Percentiles rank a stretch among this genome's conserved stretches.
Evolutionary conservation across 306 rosid genomes (phyloP).

Genomic region (Dalbergia oliveri): DNA sequence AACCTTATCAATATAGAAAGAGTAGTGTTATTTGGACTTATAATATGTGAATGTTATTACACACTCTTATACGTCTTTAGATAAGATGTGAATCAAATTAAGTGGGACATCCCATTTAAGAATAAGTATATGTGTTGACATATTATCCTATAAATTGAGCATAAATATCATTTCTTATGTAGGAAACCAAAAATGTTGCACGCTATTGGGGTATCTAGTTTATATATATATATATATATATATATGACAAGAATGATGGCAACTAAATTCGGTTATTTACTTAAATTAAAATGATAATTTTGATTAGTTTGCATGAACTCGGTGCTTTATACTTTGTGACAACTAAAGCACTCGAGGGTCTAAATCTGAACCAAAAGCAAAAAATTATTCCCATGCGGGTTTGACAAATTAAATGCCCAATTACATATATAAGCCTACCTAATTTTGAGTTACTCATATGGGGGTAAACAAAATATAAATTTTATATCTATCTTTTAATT

Average conservation of each 20-base stretch:
- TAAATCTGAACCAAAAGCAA: background rate
- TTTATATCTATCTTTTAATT: background rate
- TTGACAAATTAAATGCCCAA: background rate
- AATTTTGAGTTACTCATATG: background rate
- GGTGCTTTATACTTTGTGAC: conserved; percentile 41
- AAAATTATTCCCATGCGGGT: background rate
- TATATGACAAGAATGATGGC: background rate
- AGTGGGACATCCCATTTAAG: too few species aligned
- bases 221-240: background rate
- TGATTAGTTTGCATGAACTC: conserved; percentile 20
- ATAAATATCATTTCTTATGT: too few species aligned
- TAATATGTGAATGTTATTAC: too few species aligned
- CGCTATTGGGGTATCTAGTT: background rate
- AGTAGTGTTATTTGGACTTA: too few species aligned
- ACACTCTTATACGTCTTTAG: too few species aligned
- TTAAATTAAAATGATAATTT: conserved; percentile 11
- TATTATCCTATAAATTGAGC: too few species aligned
- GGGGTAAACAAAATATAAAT: background rate
- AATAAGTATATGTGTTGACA: too few species aligned
- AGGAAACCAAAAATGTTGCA: too few species aligned
- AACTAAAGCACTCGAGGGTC: conserved; percentile 36
- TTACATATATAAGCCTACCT: background rate
- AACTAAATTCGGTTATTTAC: background rate
- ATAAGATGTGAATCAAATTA: too few species aligned
- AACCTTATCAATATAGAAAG: too few species aligned